These are phyloP conservation scores for Salix brachista DNA, from an alignment of 345 rosid genomes.

Conservation along the genomic window DNA sequence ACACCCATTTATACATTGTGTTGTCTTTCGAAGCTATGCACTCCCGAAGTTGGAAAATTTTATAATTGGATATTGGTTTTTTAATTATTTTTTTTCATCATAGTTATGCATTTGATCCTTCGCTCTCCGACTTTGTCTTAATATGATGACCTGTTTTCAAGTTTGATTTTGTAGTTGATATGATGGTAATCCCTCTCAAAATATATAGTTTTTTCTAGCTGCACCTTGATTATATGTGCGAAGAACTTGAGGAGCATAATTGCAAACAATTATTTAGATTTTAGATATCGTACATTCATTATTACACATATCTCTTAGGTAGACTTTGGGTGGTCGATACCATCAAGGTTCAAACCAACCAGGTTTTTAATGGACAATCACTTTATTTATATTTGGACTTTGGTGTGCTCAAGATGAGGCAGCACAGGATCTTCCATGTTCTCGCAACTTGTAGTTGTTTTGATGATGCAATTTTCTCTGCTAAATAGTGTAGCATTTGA, in stretches of 20 bases:
- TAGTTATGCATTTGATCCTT: not conserved
- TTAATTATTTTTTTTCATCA: not conserved
- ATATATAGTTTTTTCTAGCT: not conserved
- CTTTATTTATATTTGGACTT: not conserved
- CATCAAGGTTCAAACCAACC: not conserved
- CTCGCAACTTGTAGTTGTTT: not conserved
- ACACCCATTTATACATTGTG: too few species aligned
- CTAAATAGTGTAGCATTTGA: not conserved
- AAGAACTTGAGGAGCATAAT: not conserved
- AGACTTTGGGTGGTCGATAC: slow-evolving; percentile 2
- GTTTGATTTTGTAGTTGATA: not conserved
- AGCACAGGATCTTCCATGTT: not conserved
- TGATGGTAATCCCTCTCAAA: not conserved
- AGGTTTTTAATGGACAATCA: not conserved
- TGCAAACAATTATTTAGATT: not conserved
- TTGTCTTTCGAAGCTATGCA: too few species aligned
- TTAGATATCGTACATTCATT: not conserved
- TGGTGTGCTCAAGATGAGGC: not conserved
- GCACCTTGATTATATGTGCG: not conserved
- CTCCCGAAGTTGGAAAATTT: not conserved
- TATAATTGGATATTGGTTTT: not conserved
- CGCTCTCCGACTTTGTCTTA: too few species aligned
- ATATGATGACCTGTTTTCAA: not conserved
- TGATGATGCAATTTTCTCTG: not conserved
- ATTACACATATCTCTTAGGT: not conserved